Base-by-base conservation (phyloP, 257 asterid species). In the Ilex aquifolium region DNA sequence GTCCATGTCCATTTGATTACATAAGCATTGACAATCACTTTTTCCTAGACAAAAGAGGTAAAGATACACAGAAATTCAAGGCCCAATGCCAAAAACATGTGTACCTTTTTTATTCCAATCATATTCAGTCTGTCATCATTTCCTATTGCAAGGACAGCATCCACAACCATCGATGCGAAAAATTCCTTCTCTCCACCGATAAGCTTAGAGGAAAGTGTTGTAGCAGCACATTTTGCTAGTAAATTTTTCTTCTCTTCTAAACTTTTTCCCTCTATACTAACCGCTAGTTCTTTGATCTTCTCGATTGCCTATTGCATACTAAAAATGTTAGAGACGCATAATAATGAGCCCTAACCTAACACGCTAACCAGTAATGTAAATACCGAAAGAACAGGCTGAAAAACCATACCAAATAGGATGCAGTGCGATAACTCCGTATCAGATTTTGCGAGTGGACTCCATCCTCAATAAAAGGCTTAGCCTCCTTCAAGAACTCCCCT, bases 101-200 rank as follows among this genome's bases (percentile, higher is more conserved):
- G 14, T 44, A 68, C 99, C 99, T 93, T 93, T 82, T 93, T 93
- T 31, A 93, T 88, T 65, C 99, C 99, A 62, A 93, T 90, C 99
- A 93, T 90, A 74, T 83, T 93, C 63, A 93, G 66, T 80, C 97
- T 86, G 73, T 93, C 99, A 2, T 93, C 99, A 56, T 60, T 51
- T 70, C 97, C 96, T 46, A 93, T 93, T 59, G 95, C 83, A 76
- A 93, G 71, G 77, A 93, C 97, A 13, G 99, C 83, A 79, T 93
- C 95, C 46, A 93, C 99, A 60, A 90, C 97, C 97, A 93, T 93
- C 60, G 86, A 73, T 29, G 96, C 95, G 77, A 93, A 93, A 67
- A 93, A 93, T 63, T 90, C 99, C 81, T 93, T 93, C 68, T 93
- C 99, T 44, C 99, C 99, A 59, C 99, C 97, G 76, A 93, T 90